These are phyloP conservation scores for Russula olivacea DNA, from an alignment of 768 basidiomycete genomes.

Conservation along the genomic window DNA sequence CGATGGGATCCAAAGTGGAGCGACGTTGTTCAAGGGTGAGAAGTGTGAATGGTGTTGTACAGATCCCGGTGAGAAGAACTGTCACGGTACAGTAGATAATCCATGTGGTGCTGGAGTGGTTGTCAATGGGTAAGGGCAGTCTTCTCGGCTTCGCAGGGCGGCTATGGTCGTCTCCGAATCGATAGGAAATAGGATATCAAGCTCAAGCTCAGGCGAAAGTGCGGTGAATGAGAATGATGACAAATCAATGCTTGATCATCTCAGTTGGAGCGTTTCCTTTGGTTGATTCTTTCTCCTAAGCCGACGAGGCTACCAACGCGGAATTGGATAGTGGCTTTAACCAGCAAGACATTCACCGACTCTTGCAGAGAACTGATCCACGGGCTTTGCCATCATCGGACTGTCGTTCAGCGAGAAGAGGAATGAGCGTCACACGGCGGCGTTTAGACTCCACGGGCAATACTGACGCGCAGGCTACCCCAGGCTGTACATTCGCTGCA, in stretches of 20 bases:
- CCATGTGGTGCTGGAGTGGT: not conserved
- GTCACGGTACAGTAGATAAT: not conserved
- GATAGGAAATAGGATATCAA: too few species aligned
- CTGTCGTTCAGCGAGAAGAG: not conserved
- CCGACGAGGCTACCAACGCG: not conserved
- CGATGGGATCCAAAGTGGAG: not conserved
- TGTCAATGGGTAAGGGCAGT: not conserved
- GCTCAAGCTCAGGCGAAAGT: too few species aligned
- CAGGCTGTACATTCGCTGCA: too few species aligned
- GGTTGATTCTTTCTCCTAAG: not conserved
- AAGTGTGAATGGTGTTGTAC: not conserved
- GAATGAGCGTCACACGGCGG: not conserved
- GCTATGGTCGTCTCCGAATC: not conserved
- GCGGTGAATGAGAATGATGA: not conserved
- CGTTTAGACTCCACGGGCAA: too few species aligned
- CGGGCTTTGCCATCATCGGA: not conserved
- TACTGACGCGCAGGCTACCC: too few species aligned
- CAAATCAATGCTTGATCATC: not conserved
- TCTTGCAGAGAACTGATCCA: not conserved
- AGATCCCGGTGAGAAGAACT: not conserved
- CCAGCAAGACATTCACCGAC: not conserved
- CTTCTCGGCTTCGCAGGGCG: not conserved
- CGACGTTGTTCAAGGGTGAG: not conserved
- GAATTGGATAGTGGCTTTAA: not conserved
- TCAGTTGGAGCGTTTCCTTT: too few species aligned